Evolutionary conservation across 1,139 yeast genomes (phyloP).

Genomic region (Yamadazyma spencermartinsiae): DNA sequence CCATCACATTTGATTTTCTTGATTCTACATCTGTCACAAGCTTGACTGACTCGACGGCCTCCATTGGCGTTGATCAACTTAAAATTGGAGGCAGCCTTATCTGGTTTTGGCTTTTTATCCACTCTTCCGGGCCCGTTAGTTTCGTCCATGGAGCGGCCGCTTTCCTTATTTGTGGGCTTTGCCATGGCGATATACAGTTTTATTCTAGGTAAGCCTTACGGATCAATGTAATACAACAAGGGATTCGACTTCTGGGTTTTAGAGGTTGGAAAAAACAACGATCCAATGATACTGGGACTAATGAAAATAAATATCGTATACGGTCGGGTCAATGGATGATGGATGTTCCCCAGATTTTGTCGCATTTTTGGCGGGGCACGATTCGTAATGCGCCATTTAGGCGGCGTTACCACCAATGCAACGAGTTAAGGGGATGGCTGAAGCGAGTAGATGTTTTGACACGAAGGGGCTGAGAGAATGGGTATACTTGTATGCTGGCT

Average conservation of each 20-base stretch:
- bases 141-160: background rate
- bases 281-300: background rate
- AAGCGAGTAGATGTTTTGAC: too few species aligned
- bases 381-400: too few species aligned
- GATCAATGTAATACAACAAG: too few species aligned
- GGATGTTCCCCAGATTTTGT: background rate
- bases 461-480: too few species aligned
- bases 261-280: background rate
- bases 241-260: too few species aligned
- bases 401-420: too few species aligned
- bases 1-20: slow-evolving; percentile 81
- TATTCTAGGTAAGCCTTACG: too few species aligned
- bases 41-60: slow-evolving; percentile 63
- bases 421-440: too few species aligned
- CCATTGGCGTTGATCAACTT: slow-evolving; percentile 42
- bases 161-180: slow-evolving; percentile 6
- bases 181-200: too few species aligned
- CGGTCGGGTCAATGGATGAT: background rate
- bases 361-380: background rate
- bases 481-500: too few species aligned
- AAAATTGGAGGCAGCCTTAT: slow-evolving; percentile 27
- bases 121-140: background rate
- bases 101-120: slow-evolving; percentile 10
- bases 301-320: background rate
- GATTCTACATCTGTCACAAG: slow-evolving; percentile 77